phyloP scores from a whole-genome alignment of 2,329 filamentous ascomycete genomes.

The Aspergillus flavus region DNA sequence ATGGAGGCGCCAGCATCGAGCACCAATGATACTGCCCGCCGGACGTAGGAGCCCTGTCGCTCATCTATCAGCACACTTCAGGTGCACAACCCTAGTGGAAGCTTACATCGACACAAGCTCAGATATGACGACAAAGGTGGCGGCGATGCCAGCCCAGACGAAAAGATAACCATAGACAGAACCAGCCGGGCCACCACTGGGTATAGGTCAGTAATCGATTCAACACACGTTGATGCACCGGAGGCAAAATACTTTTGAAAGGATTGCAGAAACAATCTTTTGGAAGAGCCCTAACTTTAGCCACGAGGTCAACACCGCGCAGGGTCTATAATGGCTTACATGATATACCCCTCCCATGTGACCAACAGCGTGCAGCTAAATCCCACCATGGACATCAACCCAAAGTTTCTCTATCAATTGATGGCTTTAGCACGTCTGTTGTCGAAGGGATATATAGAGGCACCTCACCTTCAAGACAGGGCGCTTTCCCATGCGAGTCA shows the following conservation, averaged over 20 bases:
- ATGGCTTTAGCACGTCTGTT: neutral
- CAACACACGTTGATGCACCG: neutral
- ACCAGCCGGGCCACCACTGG: slow-evolving; percentile 36
- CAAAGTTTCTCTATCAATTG: slow-evolving; percentile 40
- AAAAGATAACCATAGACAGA: slow-evolving; percentile 38
- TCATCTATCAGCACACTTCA: neutral
- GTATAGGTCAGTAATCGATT: neutral
- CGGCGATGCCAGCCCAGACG: slow-evolving; percentile 33
- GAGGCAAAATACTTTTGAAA: slow-evolving; percentile 22
- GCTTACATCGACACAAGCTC: slow-evolving; percentile 39
- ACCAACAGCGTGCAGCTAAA: slow-evolving; percentile 44
- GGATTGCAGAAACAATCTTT: slow-evolving; percentile 24
- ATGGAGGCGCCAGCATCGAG: slow-evolving; percentile 42
- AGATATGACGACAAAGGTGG: slow-evolving; percentile 31
- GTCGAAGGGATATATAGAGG: neutral
- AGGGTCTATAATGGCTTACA: slow-evolving; percentile 24
- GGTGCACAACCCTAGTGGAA: neutral
- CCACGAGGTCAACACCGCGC: neutral
- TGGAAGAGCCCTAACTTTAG: neutral
- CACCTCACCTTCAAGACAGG: slow-evolving; percentile 48
- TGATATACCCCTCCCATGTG: slow-evolving; percentile 44
- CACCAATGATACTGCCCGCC: slow-evolving; percentile 47
- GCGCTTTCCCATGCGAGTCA: slow-evolving; percentile 55
- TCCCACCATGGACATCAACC: slow-evolving; percentile 44
- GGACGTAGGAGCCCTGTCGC: slow-evolving; percentile 33